Evolutionary conservation across 805 yeast genomes (phyloP).

Genomic region (Nakazawaea siamensis): DNA sequence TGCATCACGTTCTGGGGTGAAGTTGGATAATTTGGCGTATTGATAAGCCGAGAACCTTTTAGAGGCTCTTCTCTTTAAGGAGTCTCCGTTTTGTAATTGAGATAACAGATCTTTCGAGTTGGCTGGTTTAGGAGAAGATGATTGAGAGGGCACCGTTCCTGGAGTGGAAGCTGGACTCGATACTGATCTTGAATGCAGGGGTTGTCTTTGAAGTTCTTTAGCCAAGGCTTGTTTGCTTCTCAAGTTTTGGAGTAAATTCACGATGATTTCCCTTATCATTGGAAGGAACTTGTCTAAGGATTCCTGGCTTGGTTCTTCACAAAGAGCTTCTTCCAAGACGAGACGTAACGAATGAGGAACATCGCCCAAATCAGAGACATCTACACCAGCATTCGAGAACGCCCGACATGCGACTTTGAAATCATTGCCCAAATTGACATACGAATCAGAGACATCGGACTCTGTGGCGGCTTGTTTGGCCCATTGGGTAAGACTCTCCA

Average conservation of each 20-base stretch:
- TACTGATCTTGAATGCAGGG: slow-evolving; percentile 16
- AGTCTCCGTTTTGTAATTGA: slow-evolving; percentile 75
- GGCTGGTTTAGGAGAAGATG: not conserved
- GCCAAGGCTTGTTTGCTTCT: slow-evolving; percentile 66
- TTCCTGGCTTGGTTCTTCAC: slow-evolving; percentile 78
- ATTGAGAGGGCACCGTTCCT: not conserved
- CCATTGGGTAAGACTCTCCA: slow-evolving; percentile 89
- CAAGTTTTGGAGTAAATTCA: slow-evolving; percentile 66
- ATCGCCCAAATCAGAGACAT: slow-evolving; percentile 77
- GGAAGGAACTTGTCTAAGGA: slow-evolving; percentile 78
- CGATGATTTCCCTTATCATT: slow-evolving; percentile 77
- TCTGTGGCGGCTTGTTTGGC: slow-evolving; percentile 75
- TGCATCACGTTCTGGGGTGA: slow-evolving; percentile 23
- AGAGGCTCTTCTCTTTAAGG: slow-evolving; percentile 86
- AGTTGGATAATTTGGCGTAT: slow-evolving; percentile 61
- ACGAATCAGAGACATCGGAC: slow-evolving; percentile 79
- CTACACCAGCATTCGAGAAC: slow-evolving; percentile 71
- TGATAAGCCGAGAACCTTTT: slow-evolving; percentile 92
- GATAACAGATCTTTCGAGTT: slow-evolving; percentile 50
- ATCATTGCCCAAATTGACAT: slow-evolving; percentile 89
- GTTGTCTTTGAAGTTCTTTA: slow-evolving; percentile 12
- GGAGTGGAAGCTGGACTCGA: slow-evolving; percentile 17
- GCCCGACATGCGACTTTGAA: slow-evolving; percentile 81
- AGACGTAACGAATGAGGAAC: slow-evolving; percentile 77
- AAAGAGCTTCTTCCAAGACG: slow-evolving; percentile 78